Evolutionary conservation across 495 filamentous ascomycete genomes (phyloP), one percentile per base, ranked within the genome.

Genomic region (Cercophora samala): DNA sequence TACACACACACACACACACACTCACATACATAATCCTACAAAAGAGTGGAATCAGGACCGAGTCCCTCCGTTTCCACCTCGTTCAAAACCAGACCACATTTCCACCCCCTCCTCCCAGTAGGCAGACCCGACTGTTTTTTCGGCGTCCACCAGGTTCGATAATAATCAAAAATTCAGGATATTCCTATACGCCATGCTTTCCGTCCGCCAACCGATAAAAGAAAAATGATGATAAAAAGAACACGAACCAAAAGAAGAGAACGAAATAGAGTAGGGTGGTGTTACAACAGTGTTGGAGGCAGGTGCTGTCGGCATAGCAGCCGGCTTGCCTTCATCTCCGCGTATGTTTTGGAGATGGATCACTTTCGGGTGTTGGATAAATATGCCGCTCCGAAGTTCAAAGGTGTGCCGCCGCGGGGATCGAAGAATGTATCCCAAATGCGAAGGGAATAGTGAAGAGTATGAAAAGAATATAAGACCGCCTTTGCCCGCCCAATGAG

Each of bases 11-110:
- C n/a, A 22, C 11, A 19, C 19, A 5, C 37, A 22, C 54, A 60
- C 63, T 21, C 22, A 6, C 37, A 23, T 32, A 60, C 63, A 22
- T 62, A 55, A 60, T 68, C 37, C 58, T 69, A 65, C 32, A 59
- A 69, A 60, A 69, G 67, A 69, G 67, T 59, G 67, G 67, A 69
- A 69, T 24, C 22, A 23, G 63, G 53, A 59, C 51, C 17, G 52
- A 59, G 46, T 62, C 25, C 64, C 58, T 67, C 5, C 68, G 52
- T 53, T 26, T 59, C 25, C 32, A 46, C 37, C 2, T 46, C 37
- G 11, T 46, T 46, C 4, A 26, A 22, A 51, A 46, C 46, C 54
- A 11, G 22, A 60, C n/a, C 22, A 32, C 42, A 54, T 63, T 63
- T 46, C 46, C 37, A 53, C 42, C 63, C 6, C 25, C n/a, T 11